Evolutionary conservation across 768 basidiomycete genomes (phyloP).

Genomic region (Leccinum olivaceopallidum): DNA sequence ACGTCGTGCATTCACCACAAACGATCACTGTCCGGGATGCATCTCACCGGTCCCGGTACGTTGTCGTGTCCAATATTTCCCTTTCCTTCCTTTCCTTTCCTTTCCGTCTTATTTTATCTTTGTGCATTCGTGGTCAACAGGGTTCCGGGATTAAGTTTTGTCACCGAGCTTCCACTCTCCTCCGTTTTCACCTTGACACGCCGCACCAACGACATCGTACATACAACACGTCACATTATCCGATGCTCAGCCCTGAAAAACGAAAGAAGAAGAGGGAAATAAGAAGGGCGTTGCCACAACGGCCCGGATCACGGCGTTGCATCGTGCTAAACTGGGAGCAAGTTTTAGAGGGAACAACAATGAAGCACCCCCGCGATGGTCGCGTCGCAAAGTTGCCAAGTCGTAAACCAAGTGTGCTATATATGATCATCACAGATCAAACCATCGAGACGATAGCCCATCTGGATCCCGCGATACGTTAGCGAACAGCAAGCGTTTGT

Average conservation of each 20-base stretch:
- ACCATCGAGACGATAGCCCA: slow-evolving; percentile 10
- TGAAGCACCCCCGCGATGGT: neutral
- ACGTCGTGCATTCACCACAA: neutral
- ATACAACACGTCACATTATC: neutral
- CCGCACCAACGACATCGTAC: neutral
- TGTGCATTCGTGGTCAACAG: neutral
- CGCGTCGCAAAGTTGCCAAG: neutral
- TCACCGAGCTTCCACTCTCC: neutral
- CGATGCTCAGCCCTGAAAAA: neutral
- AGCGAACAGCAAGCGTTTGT: neutral
- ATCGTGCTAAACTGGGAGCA: neutral
- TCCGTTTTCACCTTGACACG: neutral
- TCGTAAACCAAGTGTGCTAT: neutral
- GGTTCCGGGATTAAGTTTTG: neutral
- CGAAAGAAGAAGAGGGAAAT: neutral
- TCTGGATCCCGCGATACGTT: neutral
- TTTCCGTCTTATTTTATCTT: neutral
- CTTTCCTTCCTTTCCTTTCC: neutral
- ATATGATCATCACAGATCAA: slow-evolving; percentile 23
- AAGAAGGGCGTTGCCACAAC: neutral
- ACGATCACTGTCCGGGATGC: neutral
- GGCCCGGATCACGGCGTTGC: neutral
- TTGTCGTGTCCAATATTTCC: neutral
- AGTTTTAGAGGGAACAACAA: neutral
- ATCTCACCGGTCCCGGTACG: neutral